Evolutionary conservation across 805 yeast species (phyloP).

Genomic region (Starmera dryadoides): DNA sequence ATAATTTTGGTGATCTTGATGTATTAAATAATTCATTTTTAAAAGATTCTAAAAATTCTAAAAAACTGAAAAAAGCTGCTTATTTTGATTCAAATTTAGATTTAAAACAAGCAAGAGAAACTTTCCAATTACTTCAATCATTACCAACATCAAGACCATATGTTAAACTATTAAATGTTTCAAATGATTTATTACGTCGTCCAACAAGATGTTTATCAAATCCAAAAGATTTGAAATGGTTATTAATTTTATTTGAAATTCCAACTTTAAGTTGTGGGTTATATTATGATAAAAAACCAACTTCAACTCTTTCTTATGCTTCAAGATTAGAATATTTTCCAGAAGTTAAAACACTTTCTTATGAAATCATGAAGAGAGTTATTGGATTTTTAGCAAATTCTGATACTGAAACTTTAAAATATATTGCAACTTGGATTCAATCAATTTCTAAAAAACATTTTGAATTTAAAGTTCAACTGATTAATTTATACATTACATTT

Average conservation of each 20-base stretch:
- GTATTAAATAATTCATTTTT: constrained; percentile 51
- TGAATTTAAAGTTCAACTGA: constrained; percentile 48
- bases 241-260: constrained; percentile 59
- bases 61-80: constrained; percentile 16
- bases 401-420: constrained; percentile 30
- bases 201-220: constrained; percentile 31
- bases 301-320: no score
- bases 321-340: constrained; percentile 27
- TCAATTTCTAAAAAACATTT: constrained; percentile 37
- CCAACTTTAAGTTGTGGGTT: constrained; percentile 53
- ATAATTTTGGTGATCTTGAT: constrained; percentile 38
- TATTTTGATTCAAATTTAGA: constrained; percentile 36
- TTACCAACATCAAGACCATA: constrained; percentile 60
- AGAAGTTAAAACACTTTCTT: constrained; percentile 49
- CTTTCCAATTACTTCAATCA: constrained; percentile 37
- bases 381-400: constrained; percentile 60
- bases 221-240: constrained; percentile 45
- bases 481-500: constrained; percentile 74
- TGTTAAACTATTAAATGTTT: constrained; percentile 44
- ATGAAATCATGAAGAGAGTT: constrained; percentile 61
- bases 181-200: constrained; percentile 44
- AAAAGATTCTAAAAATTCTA: constrained; percentile 11
- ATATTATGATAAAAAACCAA: constrained; percentile 17
- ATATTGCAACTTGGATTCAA: constrained; percentile 51
- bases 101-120: constrained; percentile 35